Evolutionary conservation across 2,329 filamentous ascomycete genomes (phyloP).

Genomic region (Fusarium siculi): DNA sequence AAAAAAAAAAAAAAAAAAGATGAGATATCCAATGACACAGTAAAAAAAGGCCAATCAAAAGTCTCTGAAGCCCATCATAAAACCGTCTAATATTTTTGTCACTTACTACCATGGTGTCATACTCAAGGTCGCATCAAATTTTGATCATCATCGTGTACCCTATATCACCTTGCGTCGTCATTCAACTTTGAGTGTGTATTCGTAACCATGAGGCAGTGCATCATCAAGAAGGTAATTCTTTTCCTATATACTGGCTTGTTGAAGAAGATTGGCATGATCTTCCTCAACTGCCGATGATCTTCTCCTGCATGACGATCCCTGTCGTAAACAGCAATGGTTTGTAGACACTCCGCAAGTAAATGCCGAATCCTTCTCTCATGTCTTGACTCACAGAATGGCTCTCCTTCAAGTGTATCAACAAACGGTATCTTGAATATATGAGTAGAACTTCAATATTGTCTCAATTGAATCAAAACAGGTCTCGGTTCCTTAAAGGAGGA

Average conservation of each 20-base stretch:
- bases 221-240: neutral
- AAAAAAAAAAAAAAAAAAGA: neutral
- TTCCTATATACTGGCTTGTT: neutral
- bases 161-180: neutral
- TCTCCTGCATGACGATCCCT: slow-evolving; percentile 12
- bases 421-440: neutral
- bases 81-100: neutral
- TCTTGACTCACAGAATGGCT: neutral
- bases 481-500: neutral
- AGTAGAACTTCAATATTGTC: neutral
- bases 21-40: neutral
- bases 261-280: neutral
- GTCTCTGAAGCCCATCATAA: neutral
- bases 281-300: slow-evolving; percentile 7
- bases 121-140: neutral
- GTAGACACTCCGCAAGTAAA: neutral
- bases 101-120: neutral
- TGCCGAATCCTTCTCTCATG: neutral
- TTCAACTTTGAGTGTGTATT: too few relatives aligned
- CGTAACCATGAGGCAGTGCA: neutral
- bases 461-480: neutral
- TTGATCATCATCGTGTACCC: slow-evolving; percentile 3
- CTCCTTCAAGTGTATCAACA: neutral
- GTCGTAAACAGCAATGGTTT: neutral
- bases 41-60: neutral